Conservation (phyloP, 176 grass and related monocot genomes). For the Juncus inflexus region DNA sequence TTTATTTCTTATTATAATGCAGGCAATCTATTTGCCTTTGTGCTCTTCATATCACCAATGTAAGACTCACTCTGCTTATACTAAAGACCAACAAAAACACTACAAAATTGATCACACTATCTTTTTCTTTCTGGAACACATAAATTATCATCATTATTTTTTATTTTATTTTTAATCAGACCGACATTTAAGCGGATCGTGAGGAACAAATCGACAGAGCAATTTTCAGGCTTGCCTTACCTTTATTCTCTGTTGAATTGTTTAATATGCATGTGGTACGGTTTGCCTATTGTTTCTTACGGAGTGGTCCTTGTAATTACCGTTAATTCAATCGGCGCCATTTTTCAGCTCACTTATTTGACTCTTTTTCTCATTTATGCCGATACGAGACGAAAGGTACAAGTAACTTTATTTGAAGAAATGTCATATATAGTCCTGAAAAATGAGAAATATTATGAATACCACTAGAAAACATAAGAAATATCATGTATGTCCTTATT, state of each 20-base stretch:
- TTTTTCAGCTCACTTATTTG: conserved; percentile 78
- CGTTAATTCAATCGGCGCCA: conserved; percentile 78
- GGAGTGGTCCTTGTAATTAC: conserved; percentile 72
- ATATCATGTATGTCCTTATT: no score
- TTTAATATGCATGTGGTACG: conserved; percentile 96
- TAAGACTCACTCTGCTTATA: conserved; percentile 29
- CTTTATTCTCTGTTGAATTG: conserved; percentile 93
- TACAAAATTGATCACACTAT: no score
- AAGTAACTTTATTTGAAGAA: no score
- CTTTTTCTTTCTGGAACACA: no score
- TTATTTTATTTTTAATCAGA: conserved; percentile 28
- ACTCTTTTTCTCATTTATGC: conserved; percentile 59
- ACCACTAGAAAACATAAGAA: no score
- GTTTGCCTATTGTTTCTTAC: conserved; percentile 76
- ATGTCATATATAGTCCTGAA: no score
- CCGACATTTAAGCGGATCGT: conserved; percentile 87
- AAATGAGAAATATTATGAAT: no score
- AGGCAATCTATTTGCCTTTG: conserved; percentile 89
- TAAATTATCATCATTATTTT: not conserved
- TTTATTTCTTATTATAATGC: conserved; percentile 16
- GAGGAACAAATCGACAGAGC: conserved; percentile 74
- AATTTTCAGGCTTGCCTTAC: conserved; percentile 89
- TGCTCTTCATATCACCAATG: conserved; percentile 92
- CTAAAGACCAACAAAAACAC: no score
- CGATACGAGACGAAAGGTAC: conserved; percentile 51